phyloP scores from a whole-genome alignment of 2,329 filamentous ascomycete species.

The Ilyonectria destructans region DNA sequence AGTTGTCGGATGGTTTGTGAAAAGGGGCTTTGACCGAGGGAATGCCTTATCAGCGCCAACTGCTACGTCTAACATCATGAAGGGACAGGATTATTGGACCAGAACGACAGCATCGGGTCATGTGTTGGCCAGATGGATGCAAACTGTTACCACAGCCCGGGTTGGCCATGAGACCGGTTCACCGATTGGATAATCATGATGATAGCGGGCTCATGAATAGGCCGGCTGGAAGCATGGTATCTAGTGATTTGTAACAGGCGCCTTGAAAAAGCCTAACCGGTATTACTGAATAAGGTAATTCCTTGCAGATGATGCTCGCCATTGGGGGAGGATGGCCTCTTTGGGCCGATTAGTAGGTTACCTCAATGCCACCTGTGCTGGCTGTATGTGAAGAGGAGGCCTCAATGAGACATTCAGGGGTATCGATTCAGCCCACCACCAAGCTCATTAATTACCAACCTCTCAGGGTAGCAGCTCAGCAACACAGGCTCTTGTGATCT shows the following conservation, averaged over 20 bases:
- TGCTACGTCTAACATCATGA: neutral
- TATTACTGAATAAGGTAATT: neutral
- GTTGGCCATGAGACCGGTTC: neutral
- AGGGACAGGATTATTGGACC: neutral
- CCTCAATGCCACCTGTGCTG: neutral
- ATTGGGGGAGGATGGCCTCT: neutral
- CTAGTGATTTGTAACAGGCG: neutral
- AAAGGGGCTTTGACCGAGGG: conserved; percentile 7
- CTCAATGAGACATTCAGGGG: too few species aligned
- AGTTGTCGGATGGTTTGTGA: neutral
- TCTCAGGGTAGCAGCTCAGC: too few species aligned
- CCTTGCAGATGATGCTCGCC: neutral
- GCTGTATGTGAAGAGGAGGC: too few species aligned
- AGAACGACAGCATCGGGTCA: neutral
- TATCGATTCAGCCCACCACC: too few species aligned
- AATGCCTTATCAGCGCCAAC: conserved; percentile 1
- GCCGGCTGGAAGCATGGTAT: neutral
- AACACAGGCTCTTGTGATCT: neutral
- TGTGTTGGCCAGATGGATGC: neutral
- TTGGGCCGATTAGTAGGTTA: neutral
- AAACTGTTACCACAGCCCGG: neutral
- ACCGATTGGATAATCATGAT: neutral
- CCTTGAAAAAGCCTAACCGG: neutral
- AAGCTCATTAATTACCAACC: too few species aligned
- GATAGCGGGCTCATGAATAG: neutral